These are phyloP conservation scores for Annulohypoxylon stygium DNA, from an alignment of 495 filamentous ascomycete genomes.

Conservation along the genomic window DNA sequence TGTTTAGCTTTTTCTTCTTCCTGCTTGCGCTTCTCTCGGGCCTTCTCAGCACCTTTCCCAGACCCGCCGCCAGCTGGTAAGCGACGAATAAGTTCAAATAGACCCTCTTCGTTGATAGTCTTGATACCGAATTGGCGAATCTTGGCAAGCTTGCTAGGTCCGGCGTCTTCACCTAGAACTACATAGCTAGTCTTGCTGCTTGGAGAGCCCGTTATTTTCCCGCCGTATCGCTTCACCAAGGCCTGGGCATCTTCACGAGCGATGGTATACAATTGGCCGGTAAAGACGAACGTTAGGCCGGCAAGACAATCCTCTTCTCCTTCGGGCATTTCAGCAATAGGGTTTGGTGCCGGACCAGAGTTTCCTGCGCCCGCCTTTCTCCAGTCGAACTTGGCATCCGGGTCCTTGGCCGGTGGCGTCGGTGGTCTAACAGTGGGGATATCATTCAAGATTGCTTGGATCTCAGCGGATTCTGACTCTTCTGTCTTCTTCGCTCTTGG, in stretches of 20 bases:
- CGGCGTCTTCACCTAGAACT: constrained; percentile 89
- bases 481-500: constrained; percentile 71
- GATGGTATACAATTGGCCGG: constrained; percentile 82
- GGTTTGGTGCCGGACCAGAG: constrained; percentile 70
- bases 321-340: constrained; percentile 74
- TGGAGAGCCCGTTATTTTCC: constrained; percentile 86
- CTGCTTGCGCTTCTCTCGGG: constrained; percentile 82
- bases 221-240: constrained; percentile 92
- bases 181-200: constrained; percentile 95
- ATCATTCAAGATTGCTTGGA: constrained; percentile 87
- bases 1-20: constrained; percentile 82
- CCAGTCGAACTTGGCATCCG: constrained; percentile 79
- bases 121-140: constrained; percentile 82
- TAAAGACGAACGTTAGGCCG: constrained; percentile 98
- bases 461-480: constrained; percentile 69
- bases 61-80: constrained; percentile 88
- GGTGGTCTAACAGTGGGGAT: constrained; percentile 86
- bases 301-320: constrained; percentile 92
- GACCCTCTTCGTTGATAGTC: constrained; percentile 92
- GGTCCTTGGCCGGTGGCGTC: constrained; percentile 76
- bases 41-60: constrained; percentile 86
- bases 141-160: constrained; percentile 91
- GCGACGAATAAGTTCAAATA: constrained; percentile 86
- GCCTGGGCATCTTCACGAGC: constrained; percentile 87
- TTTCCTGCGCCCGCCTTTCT: constrained; percentile 68